Evolutionary conservation across 768 basidiomycete genomes (phyloP).

Genomic region (Suillus spraguei): DNA sequence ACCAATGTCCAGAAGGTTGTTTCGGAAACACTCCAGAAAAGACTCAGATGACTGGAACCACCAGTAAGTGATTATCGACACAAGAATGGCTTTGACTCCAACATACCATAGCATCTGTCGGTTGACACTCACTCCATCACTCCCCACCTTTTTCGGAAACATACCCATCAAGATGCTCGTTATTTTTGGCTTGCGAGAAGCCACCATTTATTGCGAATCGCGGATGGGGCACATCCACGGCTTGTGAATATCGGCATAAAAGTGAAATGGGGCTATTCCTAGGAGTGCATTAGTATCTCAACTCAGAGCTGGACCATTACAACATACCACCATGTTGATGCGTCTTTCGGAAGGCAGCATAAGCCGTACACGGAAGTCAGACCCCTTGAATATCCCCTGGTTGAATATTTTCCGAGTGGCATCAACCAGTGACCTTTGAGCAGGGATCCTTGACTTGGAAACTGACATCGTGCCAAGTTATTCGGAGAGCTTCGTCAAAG

Average conservation of each 20-base stretch:
- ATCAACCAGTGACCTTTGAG: too few species aligned
- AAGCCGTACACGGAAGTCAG: neutral
- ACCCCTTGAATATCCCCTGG: too few species aligned
- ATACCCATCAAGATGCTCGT: neutral
- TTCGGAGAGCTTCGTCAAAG: conserved; percentile 25
- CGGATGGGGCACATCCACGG: neutral
- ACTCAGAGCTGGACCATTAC: too few species aligned
- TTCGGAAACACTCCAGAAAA: conserved; percentile 41
- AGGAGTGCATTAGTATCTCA: too few species aligned
- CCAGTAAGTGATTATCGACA: too few species aligned
- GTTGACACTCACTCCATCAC: conserved; percentile 3
- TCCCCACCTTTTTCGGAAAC: conserved; percentile 3
- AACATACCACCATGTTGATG: neutral
- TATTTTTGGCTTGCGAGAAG: neutral
- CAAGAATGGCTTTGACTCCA: too few species aligned
- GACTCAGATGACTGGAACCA: conserved; percentile 33
- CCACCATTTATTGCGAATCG: neutral
- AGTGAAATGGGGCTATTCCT: conserved; percentile 34
- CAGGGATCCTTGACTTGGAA: neutral
- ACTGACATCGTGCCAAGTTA: conserved; percentile 21
- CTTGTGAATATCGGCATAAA: conserved; percentile 20
- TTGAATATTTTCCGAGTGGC: too few species aligned
- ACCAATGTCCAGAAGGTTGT: conserved; percentile 42
- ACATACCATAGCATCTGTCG: conserved; percentile 3
- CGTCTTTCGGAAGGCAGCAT: conserved; percentile 9